A percentile compares a stretch with the other conserved stretches of the same genome.
phyloP scores from a whole-genome alignment of 2,329 filamentous ascomycete genomes.

The Pseudogymnoascus sp. region DNA sequence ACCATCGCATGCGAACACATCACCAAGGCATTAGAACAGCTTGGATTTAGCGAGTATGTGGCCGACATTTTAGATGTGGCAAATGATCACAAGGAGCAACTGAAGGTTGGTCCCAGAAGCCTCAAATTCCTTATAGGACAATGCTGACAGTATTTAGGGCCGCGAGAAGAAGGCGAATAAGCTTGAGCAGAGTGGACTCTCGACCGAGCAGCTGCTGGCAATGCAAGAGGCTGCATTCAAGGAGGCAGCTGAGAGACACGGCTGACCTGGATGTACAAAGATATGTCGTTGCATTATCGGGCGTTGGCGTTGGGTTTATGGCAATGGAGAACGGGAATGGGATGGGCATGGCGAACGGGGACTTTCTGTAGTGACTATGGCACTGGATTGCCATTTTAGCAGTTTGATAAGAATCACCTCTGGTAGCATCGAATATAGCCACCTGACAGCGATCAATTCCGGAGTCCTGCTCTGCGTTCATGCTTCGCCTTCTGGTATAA shows the following conservation, averaged over 20 bases:
- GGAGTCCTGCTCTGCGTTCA: not conserved
- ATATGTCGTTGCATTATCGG: not conserved
- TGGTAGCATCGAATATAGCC: not conserved
- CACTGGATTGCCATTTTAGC: constrained; percentile 1
- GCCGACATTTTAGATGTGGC: constrained; percentile 79
- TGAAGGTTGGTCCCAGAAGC: constrained; percentile 57
- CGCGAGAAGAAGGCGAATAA: constrained; percentile 97
- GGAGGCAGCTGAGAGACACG: constrained; percentile 43
- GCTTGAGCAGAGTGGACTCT: constrained; percentile 87
- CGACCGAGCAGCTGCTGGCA: constrained; percentile 78
- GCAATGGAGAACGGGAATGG: not conserved
- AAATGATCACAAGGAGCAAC: constrained; percentile 81
- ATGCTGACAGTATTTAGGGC: constrained; percentile 43
- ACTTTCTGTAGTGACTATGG: not conserved
- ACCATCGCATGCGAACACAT: constrained; percentile 98
- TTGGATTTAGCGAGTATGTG: constrained; percentile 90
- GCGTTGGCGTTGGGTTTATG: constrained; percentile 9
- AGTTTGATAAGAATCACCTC: constrained; percentile 1
- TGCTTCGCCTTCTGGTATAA: not conserved
- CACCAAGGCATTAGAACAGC: constrained; percentile 82
- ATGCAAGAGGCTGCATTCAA: constrained; percentile 90
- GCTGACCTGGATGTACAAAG: constrained; percentile 15
- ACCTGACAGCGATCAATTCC: not conserved
- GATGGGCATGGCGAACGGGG: not conserved
- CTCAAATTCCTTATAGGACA: constrained; percentile 11